Conservation (phyloP, 2,329 filamentous ascomycete genomes). For the Ceratocystis colombiana region DNA sequence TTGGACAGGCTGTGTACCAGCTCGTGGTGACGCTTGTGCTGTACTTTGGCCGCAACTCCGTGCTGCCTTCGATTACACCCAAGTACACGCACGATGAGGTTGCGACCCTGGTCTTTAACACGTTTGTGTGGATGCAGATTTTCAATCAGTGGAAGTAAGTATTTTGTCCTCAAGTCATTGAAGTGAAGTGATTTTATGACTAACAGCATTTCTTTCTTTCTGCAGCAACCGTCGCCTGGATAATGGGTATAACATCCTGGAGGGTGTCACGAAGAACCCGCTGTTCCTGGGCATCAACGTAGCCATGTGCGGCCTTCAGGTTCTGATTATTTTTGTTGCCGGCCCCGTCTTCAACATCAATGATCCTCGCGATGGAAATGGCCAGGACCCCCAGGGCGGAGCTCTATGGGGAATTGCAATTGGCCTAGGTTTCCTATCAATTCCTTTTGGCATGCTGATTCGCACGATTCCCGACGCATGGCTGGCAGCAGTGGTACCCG, state of each 20-base stretch:
- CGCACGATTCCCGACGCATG: slow-evolving; percentile 71
- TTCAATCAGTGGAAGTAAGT: slow-evolving; percentile 94
- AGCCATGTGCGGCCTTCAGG: slow-evolving; percentile 80
- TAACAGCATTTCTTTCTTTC: slow-evolving; percentile 3
- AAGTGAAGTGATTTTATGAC: neutral
- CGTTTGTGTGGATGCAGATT: slow-evolving; percentile 99
- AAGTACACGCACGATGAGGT: slow-evolving; percentile 41
- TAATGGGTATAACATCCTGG: slow-evolving; percentile 92
- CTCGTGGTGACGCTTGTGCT: slow-evolving; percentile 69
- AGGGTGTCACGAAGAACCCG: slow-evolving; percentile 71
- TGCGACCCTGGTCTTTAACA: slow-evolving; percentile 86
- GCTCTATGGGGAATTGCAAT: slow-evolving; percentile 82
- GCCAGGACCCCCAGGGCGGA: slow-evolving; percentile 48
- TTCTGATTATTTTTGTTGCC: slow-evolving; percentile 83
- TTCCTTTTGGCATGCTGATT: slow-evolving; percentile 72
- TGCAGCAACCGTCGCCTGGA: slow-evolving; percentile 76
- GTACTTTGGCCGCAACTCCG: slow-evolving; percentile 52
- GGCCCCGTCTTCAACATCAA: slow-evolving; percentile 66
- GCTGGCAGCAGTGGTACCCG: slow-evolving; percentile 44
- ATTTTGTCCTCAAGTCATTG: neutral
- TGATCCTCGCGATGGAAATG: slow-evolving; percentile 30
- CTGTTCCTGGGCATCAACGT: slow-evolving; percentile 81
- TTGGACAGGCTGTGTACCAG: slow-evolving; percentile 85
- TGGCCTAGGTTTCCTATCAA: slow-evolving; percentile 70
- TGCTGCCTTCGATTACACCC: slow-evolving; percentile 23